Evolutionary conservation across 139 green algal genomes (phyloP), one percentile per base, ranked within the genome.

Genomic region (Penium margaritaceum): DNA sequence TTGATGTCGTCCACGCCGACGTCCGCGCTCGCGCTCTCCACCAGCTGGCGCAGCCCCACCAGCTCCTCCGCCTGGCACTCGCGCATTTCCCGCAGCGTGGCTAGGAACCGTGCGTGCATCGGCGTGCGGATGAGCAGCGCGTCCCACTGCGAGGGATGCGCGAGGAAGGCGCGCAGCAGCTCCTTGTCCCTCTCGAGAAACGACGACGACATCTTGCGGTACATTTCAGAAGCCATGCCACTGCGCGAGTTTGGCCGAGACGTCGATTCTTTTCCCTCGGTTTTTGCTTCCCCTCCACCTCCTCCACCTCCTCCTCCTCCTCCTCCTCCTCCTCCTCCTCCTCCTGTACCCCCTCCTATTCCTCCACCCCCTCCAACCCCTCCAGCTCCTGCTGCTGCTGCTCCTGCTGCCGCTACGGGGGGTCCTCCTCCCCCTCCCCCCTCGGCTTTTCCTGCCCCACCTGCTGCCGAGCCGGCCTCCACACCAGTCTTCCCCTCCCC

Each of bases 51-150:
- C 47, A 60, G 14, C 15, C 47, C n/a, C 30, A n/a, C n/a, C 47
- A 60, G 47, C 47, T 60, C 47, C n/a, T 60, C 47, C n/a, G n/a
- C n/a, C 47, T 60, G 47, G 5, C n/a, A n/a, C 47, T 60, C 47
- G 47, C 47, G 47, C 17, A 60, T n/a, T 24, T 60, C 47, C 5
- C 47, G 47, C 17, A 60, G n/a, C 47, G 47, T 60, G n/a, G 47
- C 47, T 24, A 60, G 47, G 47, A 60, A 60, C 47, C 47, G 47
- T 4, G 47, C 47, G 47, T 60, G 47, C 47, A 60, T 60, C n/a
- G 47, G 47, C 47, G 47, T 60, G 47, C 47, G 47, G 1, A 24
- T 24, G n/a, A 60, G 47, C 12, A 60, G 47, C 47, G 47, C 29
- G 47, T 60, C 47, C 47, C 47, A 60, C 47, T 60, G 47, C 47